Evolutionary conservation across 768 basidiomycete genomes (phyloP), one percentile per base, ranked within the genome.

Genomic region (Pulveroboletus sp.): DNA sequence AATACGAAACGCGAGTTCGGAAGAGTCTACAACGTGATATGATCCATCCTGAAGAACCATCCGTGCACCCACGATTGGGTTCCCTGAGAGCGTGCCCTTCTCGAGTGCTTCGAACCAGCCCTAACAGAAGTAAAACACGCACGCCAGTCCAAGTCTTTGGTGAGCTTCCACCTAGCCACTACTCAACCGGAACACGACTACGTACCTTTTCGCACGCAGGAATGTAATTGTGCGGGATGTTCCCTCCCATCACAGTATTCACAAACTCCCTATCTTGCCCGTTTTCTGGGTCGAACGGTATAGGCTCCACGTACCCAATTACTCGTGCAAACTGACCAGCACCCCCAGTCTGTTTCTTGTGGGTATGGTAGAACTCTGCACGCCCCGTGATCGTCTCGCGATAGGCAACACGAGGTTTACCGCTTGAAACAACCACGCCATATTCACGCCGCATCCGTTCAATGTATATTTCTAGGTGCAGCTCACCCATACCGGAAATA

Each of bases 381-480:
- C 82, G 79, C 48, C 86, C 77, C 2, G 89, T 88, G 64, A 97
- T 83, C 2, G 96, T 93, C 73, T 99, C 96, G 39, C 95, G 83
- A 78, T 92, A 99, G 4, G 93, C 93, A 41, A 99, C 96, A 18
- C 88, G 88, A 11, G 96, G 96, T 69, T 93, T 94, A 51, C 95
- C 95, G 7, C 95, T 97, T 14, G 83, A 77, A 62, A 93, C 96
- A 38, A 90, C 84, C 17, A 93, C 90, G 48, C 89, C 89, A 71
- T 99, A 99, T 71, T 99, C 96, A 46, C 96, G 89, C 59, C 84
- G 86, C 93, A 99, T 97, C 36, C 96, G 91, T 67, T 99, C 96
- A 53, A 97, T 93, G 71, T 99, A 98, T 63, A 99, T 95, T 64
- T 99, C 96, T 21, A 99, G 80, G 66, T 99, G 96, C 15, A 99